phyloP scores from a whole-genome alignment of 1,284 basidiomycete genomes.

The Trametes polyzona region DNA sequence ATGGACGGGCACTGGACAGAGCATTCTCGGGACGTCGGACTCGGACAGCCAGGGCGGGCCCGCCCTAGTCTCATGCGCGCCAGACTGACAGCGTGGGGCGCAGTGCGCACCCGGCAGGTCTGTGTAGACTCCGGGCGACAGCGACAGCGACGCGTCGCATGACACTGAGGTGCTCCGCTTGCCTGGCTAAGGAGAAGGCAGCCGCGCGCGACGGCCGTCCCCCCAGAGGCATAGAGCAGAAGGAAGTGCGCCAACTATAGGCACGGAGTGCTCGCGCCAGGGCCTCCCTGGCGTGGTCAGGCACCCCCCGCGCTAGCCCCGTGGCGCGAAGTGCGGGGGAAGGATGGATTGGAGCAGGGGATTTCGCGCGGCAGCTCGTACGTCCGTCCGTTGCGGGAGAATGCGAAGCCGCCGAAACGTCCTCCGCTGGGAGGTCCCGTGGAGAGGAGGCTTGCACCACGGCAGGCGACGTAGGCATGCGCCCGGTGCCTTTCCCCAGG shows the following conservation, averaged over 20 bases:
- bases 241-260: no score
- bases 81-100: not conserved
- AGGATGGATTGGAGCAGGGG: not conserved
- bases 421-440: not conserved
- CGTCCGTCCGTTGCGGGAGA: not conserved
- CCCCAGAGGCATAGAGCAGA: no score
- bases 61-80: slow-evolving; percentile 3
- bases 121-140: no score
- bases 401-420: not conserved
- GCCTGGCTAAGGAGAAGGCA: no score
- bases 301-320: no score
- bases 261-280: no score
- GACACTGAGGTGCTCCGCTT: no score
- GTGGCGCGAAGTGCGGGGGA: not conserved
- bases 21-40: not conserved
- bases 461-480: no score
- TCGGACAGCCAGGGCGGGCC: not conserved
- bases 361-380: not conserved
- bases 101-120: no score
- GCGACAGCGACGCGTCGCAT: no score
- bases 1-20: not conserved
- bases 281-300: not conserved
- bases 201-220: no score
- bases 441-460: not conserved
- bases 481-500: not conserved